Evolutionary conservation across 352 stramenopile genomes (phyloP).

Genomic region (Pythium folliculosum): DNA sequence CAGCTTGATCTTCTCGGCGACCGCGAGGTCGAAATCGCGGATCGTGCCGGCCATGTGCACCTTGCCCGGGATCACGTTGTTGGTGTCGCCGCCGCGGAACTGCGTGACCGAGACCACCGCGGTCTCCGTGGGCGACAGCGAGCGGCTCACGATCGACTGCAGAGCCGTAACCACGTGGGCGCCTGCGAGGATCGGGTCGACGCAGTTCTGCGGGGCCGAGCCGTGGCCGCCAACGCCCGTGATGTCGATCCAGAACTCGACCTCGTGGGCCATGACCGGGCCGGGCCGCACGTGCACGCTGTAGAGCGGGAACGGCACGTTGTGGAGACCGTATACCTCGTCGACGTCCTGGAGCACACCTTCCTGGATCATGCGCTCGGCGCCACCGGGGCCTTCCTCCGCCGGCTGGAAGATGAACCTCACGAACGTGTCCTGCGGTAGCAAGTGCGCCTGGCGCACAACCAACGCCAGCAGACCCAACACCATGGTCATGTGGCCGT

Average conservation of each 20-base stretch:
- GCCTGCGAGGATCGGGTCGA: slow-evolving; percentile 92
- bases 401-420: slow-evolving; percentile 96
- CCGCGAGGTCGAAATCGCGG: slow-evolving; percentile 89
- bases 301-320: slow-evolving; percentile 88
- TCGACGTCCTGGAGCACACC: slow-evolving; percentile 86
- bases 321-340: slow-evolving; percentile 94
- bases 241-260: slow-evolving; percentile 93
- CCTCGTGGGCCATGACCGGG: slow-evolving; percentile 90
- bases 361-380: slow-evolving; percentile 93
- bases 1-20: slow-evolving; percentile 79
- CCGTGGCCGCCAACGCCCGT: slow-evolving; percentile 93
- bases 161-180: slow-evolving; percentile 90
- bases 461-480: slow-evolving; percentile 88
- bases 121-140: slow-evolving; percentile 88
- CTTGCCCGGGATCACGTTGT: slow-evolving; percentile 93
- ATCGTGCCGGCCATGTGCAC: slow-evolving; percentile 91
- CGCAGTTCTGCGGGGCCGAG: slow-evolving; percentile 89
- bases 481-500: slow-evolving; percentile 95
- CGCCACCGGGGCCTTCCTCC: slow-evolving; percentile 91
- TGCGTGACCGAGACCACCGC: slow-evolving; percentile 92
- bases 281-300: slow-evolving; percentile 87
- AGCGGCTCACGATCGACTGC: slow-evolving; percentile 93
- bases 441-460: slow-evolving; percentile 61
- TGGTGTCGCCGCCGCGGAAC: slow-evolving; percentile 91
- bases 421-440: slow-evolving; percentile 80